Base-by-base conservation (phyloP, 2,329 filamentous ascomycete genomes). In the Fusarium sp. region DNA sequence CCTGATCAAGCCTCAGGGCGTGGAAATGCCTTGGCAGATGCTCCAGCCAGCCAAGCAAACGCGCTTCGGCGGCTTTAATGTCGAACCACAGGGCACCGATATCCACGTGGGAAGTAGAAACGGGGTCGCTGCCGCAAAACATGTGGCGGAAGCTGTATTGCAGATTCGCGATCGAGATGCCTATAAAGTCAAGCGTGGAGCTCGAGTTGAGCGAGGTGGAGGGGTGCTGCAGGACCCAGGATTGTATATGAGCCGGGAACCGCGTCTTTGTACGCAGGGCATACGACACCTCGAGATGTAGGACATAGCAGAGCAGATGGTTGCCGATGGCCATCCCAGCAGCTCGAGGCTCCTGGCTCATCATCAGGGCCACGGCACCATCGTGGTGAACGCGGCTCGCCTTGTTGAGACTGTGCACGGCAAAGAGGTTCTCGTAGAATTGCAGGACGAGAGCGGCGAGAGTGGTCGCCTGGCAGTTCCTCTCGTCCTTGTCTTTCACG, bases 341-440 rank as follows among this genome's bases (percentile, higher is more conserved):
- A 16, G 29, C 20, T 13, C 29, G 20, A 11, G 31, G 40, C 20
- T 38, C 22, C 22, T 71, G 69, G 38, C 35, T 56, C 57, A 68
- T 60, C 16, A 71, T 42, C 35, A 71, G 47, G 8, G 58, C 50
- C 4, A 71, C 52, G 1, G 69, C 69, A 3, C 69, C 69, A 8
- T 69, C 52, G 16, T 71, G 62, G n/a, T 71, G 69, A 38, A 59
- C 63, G 0, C 33, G 18, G 18, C 56, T 42, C 1, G 66, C 60
- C n/a, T 54, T 45, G 11, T 27, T 40, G 6, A 54, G 61, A n/a
- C 42, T 35, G 25, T 59, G 65, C 22, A 47, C 50, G 4, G 65
- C 69, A 9, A 67, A 54, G 6, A 71, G 31, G 16, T 65, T 60
- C 36, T 71, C 69, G 29, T 71, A 58, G 59, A 69, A 71, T 14